phyloP scores from a whole-genome alignment of 306 rosid genomes.

The Rosa lucieae region DNA sequence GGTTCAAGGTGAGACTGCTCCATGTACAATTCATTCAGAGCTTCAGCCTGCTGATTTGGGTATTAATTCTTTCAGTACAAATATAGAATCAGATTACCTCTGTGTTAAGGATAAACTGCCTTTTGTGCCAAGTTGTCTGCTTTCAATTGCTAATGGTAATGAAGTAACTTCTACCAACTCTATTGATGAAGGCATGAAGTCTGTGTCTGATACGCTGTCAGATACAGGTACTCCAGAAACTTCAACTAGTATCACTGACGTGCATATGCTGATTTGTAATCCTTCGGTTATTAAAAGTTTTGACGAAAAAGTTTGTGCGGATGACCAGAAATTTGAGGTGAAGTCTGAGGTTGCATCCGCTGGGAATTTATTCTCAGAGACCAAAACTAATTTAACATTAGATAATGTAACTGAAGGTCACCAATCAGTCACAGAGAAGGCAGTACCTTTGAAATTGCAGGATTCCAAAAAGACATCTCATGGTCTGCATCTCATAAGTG shows the following conservation, averaged over 20 bases:
- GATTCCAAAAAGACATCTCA: constrained; percentile 41
- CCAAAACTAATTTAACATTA: constrained; percentile 26
- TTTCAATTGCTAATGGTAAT: constrained; percentile 31
- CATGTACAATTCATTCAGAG: constrained; percentile 17
- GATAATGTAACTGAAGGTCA: constrained; percentile 34
- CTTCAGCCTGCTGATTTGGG: constrained; percentile 31
- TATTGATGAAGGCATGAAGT: constrained; percentile 45
- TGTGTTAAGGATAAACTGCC: constrained; percentile 43
- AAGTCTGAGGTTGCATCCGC: constrained; percentile 36
- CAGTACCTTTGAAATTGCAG: constrained; percentile 40
- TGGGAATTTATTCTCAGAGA: constrained; percentile 30
- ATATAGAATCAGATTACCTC: constrained; percentile 41
- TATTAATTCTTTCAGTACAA: constrained; percentile 35
- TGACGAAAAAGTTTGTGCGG: constrained; percentile 36
- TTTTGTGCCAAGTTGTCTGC: constrained; percentile 30
- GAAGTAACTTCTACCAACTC: constrained; percentile 41
- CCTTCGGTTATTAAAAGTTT: constrained; percentile 25
- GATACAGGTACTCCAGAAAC: constrained; percentile 45
- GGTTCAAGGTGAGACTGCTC: constrained; percentile 22
- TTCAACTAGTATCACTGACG: constrained; percentile 36
- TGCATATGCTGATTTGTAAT: constrained; percentile 26
- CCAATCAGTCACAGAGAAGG: constrained; percentile 36
- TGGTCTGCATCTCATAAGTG: constrained; percentile 26
- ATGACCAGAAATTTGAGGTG: constrained; percentile 32
- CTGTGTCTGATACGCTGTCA: constrained; percentile 34